Conservation (phyloP, 2,329 filamentous ascomycete genomes). For the Tolypocladium tundrense region DNA sequence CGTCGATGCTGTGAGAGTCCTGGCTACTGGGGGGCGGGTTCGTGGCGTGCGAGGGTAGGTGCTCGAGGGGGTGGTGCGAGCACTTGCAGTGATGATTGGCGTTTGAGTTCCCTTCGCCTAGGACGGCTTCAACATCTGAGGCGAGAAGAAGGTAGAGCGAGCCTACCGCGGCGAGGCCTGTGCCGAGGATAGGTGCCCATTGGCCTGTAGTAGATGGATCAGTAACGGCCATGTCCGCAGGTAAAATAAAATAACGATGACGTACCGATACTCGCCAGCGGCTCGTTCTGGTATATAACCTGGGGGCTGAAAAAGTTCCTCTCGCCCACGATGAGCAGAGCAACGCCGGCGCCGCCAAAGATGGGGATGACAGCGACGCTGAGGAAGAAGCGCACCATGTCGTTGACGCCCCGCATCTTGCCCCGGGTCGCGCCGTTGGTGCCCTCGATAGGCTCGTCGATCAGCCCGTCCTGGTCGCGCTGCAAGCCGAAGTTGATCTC, state of each 20-base stretch:
- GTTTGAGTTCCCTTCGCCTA: slow-evolving; percentile 12
- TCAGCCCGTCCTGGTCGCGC: slow-evolving; percentile 12
- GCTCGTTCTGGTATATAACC: slow-evolving; percentile 49
- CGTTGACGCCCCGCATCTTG: slow-evolving; percentile 44
- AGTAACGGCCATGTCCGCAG: not conserved
- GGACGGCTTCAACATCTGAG: slow-evolving; percentile 5
- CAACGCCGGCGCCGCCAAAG: slow-evolving; percentile 46
- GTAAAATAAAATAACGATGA: not conserved
- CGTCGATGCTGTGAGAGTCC: not conserved
- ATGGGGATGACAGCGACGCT: slow-evolving; percentile 47
- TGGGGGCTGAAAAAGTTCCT: slow-evolving; percentile 51
- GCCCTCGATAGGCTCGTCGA: slow-evolving; percentile 34
- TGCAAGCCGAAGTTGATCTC: slow-evolving; percentile 43
- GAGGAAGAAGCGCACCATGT: slow-evolving; percentile 41
- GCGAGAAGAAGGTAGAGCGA: slow-evolving; percentile 44
- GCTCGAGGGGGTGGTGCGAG: not conserved
- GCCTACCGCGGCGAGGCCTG: slow-evolving; percentile 44
- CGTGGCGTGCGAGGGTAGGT: not conserved
- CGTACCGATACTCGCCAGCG: slow-evolving; percentile 48
- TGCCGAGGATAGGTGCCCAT: slow-evolving; percentile 51
- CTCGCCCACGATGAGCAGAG: slow-evolving; percentile 52
- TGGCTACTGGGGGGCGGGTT: slow-evolving; percentile 1
- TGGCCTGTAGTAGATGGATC: slow-evolving; percentile 30
- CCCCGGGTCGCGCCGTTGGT: slow-evolving; percentile 43
- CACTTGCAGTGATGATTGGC: not conserved